Conservation (phyloP, 2,329 filamentous ascomycete genomes). For the Colletotrichum echinochloae region DNA sequence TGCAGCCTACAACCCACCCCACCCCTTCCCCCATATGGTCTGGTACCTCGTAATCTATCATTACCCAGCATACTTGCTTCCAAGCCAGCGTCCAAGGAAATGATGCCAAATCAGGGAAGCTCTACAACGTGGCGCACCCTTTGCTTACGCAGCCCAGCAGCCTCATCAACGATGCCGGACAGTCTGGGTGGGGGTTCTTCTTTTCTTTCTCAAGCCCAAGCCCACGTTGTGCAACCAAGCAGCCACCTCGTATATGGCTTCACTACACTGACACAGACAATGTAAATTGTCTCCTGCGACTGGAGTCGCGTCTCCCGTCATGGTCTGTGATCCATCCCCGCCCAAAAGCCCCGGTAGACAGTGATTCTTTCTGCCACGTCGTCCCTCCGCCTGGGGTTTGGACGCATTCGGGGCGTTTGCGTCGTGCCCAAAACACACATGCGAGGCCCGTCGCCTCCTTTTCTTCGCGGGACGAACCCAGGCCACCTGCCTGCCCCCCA, state of each 20-base stretch:
- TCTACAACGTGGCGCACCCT: conserved; percentile 14
- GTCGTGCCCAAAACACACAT: no score
- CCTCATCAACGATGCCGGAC: conserved; percentile 12
- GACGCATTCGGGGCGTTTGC: no score
- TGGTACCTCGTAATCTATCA: conserved; percentile 15
- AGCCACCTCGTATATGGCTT: conserved; percentile 10
- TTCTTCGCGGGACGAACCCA: no score
- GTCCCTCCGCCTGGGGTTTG: no score
- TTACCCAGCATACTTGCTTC: conserved; percentile 16
- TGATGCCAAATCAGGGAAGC: neutral
- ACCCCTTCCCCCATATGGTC: no score
- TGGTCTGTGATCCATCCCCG: conserved; percentile 7
- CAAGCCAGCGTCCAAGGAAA: neutral
- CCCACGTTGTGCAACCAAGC: conserved; percentile 12
- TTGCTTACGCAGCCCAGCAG: conserved; percentile 22
- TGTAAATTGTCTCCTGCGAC: conserved; percentile 5
- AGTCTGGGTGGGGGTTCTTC: neutral
- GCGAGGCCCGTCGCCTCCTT: no score
- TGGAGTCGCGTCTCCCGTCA: conserved; percentile 2
- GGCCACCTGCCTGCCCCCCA: no score
- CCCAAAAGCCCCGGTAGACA: neutral
- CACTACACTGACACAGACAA: conserved; percentile 1
- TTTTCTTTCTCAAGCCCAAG: conserved; percentile 3
- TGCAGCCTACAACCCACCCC: neutral
- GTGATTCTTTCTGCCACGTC: conserved; percentile 19